These are phyloP conservation scores for Colletotrichum orbiculare DNA, from an alignment of 2,329 filamentous ascomycete species.

Conservation along the genomic window DNA sequence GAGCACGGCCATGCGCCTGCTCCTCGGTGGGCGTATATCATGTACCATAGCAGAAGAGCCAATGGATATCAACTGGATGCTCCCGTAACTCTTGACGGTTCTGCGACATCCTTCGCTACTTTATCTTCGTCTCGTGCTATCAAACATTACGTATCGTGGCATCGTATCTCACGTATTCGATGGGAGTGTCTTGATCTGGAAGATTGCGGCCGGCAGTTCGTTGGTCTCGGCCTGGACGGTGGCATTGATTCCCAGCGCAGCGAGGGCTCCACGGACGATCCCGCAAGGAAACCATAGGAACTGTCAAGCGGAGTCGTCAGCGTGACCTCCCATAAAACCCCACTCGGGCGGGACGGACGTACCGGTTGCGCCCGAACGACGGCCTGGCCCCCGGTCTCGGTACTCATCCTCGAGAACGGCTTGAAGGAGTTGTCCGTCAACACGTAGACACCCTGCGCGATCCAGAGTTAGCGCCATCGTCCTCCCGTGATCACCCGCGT, in stretches of 20 bases:
- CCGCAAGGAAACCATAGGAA: constrained; percentile 97
- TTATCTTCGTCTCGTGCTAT: not conserved
- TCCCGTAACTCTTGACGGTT: not conserved
- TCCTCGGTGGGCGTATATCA: constrained; percentile 7
- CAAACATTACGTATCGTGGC: not conserved
- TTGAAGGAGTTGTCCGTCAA: constrained; percentile 93
- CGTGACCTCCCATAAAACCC: not conserved
- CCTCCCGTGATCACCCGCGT: not conserved
- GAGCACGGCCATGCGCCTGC: constrained; percentile 1
- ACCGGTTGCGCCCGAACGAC: constrained; percentile 83
- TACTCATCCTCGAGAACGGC: constrained; percentile 89
- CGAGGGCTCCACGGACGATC: constrained; percentile 88
- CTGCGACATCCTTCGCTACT: not conserved
- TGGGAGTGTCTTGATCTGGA: constrained; percentile 91
- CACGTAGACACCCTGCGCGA: constrained; percentile 85
- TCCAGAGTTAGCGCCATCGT: not conserved
- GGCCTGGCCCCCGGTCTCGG: constrained; percentile 79
- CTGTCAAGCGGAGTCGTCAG: constrained; percentile 53
- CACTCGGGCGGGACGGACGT: constrained; percentile 48
- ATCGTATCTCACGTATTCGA: constrained; percentile 66
- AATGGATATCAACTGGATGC: not conserved
- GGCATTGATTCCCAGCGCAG: constrained; percentile 90
- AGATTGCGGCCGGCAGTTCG: constrained; percentile 88
- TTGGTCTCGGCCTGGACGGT: constrained; percentile 91
- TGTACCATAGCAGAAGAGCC: constrained; percentile 14